These are phyloP conservation scores for Oenanthe javanica DNA, from an alignment of 140 eudicot genomes.

Conservation along the genomic window DNA sequence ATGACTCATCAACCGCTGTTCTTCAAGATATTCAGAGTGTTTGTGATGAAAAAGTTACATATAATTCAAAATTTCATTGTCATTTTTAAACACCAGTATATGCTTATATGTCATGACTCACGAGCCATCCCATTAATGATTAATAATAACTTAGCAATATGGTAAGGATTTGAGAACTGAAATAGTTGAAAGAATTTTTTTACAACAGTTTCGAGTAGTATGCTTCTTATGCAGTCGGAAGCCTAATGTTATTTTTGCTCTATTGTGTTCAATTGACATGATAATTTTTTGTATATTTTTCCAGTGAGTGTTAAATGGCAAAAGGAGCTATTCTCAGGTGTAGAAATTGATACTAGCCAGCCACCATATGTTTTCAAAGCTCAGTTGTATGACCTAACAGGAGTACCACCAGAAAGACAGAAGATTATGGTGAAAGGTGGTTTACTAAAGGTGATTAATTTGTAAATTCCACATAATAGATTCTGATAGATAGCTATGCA, in stretches of 20 bases:
- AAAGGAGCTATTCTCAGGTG: conserved; percentile 59
- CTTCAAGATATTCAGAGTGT: background rate
- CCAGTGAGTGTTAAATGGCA: conserved; percentile 98
- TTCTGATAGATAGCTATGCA: background rate
- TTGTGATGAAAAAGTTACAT: background rate
- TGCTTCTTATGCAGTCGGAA: background rate
- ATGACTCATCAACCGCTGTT: background rate
- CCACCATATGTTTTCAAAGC: conserved; percentile 71
- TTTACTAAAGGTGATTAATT: conserved; percentile 61
- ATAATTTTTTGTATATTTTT: conserved; percentile 7
- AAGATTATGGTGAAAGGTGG: conserved; percentile 97
- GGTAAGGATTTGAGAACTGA: background rate
- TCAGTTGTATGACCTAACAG: conserved; percentile 89
- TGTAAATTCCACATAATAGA: background rate
- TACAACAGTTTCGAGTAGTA: background rate
- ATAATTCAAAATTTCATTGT: background rate
- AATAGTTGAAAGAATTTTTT: background rate
- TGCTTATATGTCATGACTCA: background rate
- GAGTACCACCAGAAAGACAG: conserved; percentile 99
- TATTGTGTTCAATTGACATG: conserved; percentile 11
- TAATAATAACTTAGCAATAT: background rate
- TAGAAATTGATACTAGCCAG: conserved; percentile 90
- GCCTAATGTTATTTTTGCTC: background rate
- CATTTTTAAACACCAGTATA: background rate
- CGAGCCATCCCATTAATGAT: background rate